Base-by-base conservation (phyloP, 768 basidiomycete genomes). In the Ramaria rubella region DNA sequence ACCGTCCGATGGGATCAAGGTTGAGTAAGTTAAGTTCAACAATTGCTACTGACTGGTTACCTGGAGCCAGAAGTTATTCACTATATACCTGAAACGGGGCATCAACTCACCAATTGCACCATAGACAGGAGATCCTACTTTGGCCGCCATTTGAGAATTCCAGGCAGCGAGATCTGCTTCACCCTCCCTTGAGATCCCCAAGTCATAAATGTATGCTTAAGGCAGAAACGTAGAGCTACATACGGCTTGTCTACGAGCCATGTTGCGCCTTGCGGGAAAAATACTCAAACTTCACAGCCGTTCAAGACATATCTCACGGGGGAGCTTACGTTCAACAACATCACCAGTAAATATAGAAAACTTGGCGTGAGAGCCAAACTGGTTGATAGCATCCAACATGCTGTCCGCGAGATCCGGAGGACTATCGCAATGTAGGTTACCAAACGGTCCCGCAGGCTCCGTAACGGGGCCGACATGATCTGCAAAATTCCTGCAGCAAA, bases 311-410 rank as follows among this genome's bases (percentile, higher is more conserved):
- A n/a, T n/a, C n/a, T n/a, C n/a, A n/a, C n/a, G n/a, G n/a, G n/a
- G n/a, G n/a, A n/a, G n/a, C 66, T 51, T 50, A 80, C 81, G 78
- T 68, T 83, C 82, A 4, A 83, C 75, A 5, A 83, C 78, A 63
- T 85, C 83, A 5, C 83, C 84, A 3, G 83, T 86, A 61, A 84
- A 85, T 31, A 86, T 76, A 4, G 79, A 74, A 63, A 82, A 83
- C 8, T 67, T 64, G 15, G 72, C 72, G 17, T 69, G 67, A 38
- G 69, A 61, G 2, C 33, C 49, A 24, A 33, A 55, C 40, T 59
- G 26, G 36, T 76, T 67, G 9, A 79, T 72, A 15, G 74, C 73
- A 12, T 67, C 62, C 3, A 83, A 68, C 77, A 82, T 76, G 36
- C 76, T 79, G 17, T 78, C 72, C 0, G 75, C 75, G 27, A 85